Percentiles rank a stretch among this genome's conserved stretches.
Evolutionary conservation across 2,329 filamentous ascomycete genomes (phyloP).

Genomic region (Fusarium concolor): DNA sequence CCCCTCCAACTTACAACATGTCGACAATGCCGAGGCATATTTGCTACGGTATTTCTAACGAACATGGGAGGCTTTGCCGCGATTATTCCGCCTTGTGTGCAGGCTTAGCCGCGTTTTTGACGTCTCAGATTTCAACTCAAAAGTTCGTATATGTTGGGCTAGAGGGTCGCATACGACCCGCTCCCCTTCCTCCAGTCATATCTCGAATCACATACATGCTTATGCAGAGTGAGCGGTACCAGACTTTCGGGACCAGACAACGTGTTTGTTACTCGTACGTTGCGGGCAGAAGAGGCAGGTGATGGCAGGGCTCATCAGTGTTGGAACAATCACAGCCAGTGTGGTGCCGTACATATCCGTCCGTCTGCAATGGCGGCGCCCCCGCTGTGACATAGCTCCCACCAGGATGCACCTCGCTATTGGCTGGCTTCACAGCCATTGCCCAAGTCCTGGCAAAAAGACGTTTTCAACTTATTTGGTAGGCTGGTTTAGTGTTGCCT

Average conservation of each 20-base stretch:
- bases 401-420: slow-evolving; percentile 20
- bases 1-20: slow-evolving; percentile 20
- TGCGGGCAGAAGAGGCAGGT: slow-evolving; percentile 35
- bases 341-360: slow-evolving; percentile 17
- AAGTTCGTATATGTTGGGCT: slow-evolving; percentile 42
- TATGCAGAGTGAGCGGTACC: slow-evolving; percentile 50
- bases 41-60: slow-evolving; percentile 7
- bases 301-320: slow-evolving; percentile 31
- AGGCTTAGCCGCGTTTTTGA: slow-evolving; percentile 39
- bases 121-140: slow-evolving; percentile 40
- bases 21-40: slow-evolving; percentile 19
- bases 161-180: slow-evolving; percentile 28
- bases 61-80: slow-evolving; percentile 32
- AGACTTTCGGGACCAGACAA: slow-evolving; percentile 46
- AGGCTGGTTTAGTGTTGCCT: slow-evolving; percentile 30
- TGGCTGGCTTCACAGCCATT: slow-evolving; percentile 11
- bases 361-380: slow-evolving; percentile 22
- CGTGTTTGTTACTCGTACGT: slow-evolving; percentile 42
- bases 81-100: slow-evolving; percentile 34
- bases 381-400: slow-evolving; percentile 22
- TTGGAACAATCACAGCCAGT: slow-evolving; percentile 31
- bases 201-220: slow-evolving; percentile 34
- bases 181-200: slow-evolving; percentile 30
- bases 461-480: slow-evolving; percentile 29
- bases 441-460: slow-evolving; percentile 20